These are phyloP conservation scores for Lactuca saligna DNA, from an alignment of 129 eudicot species.

Conservation along the genomic window DNA sequence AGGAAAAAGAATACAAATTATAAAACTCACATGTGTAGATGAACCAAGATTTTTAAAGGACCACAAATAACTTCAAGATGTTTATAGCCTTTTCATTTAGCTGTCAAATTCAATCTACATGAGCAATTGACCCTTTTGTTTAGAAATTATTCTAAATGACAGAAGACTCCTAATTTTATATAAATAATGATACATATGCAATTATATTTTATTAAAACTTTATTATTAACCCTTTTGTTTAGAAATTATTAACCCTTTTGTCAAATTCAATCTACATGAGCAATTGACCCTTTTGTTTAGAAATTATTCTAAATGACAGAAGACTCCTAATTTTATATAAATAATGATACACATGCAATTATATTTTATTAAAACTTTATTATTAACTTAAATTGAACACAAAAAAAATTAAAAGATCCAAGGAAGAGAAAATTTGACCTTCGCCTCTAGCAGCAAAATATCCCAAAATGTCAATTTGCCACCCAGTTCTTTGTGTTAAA, in stretches of 20 bases:
- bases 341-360: no score
- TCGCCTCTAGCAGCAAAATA: slow-evolving; percentile 99
- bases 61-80: slow-evolving; percentile 80
- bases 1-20: background rate
- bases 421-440: slow-evolving; percentile 45
- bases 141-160: no score
- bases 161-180: no score
- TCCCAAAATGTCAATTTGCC: slow-evolving; percentile 98
- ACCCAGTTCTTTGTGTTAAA: slow-evolving; percentile 87
- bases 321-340: no score
- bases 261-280: no score
- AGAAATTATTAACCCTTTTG: no score
- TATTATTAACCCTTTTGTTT: no score
- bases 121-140: background rate
- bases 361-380: no score
- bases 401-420: background rate
- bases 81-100: slow-evolving; percentile 65
- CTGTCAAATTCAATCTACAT: slow-evolving; percentile 84
- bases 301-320: no score
- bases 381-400: background rate
- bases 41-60: slow-evolving; percentile 81
- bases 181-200: no score
- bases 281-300: no score
- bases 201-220: no score
- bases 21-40: slow-evolving; percentile 60